A percentile compares a stretch with the other conserved stretches of the same genome.
Evolutionary conservation across 345 rosid genomes (phyloP).

Genomic region (Citrus reticulata): DNA sequence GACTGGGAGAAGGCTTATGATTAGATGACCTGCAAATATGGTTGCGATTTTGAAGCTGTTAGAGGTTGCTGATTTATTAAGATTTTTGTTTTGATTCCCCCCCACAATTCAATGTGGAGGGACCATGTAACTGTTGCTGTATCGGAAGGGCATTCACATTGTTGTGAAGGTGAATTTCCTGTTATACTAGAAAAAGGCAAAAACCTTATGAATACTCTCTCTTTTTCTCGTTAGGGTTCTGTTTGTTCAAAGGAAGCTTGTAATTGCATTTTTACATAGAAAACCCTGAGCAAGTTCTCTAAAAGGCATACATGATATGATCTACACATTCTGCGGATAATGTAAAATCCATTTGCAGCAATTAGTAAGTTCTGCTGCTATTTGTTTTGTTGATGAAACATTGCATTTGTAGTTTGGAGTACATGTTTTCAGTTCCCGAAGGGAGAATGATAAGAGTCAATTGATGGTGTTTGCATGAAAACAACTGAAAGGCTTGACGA

Average conservation of each 20-base stretch:
- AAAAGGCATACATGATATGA: no score
- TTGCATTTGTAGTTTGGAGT: no score
- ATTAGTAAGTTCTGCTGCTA: not conserved
- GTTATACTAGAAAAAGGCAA: not conserved
- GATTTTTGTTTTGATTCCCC: not conserved
- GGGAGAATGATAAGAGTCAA: no score
- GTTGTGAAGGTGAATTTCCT: not conserved
- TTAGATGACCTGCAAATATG: slow-evolving; percentile 12
- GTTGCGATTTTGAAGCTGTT: not conserved
- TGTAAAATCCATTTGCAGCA: not conserved
- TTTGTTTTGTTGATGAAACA: not conserved
- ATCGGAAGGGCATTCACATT: not conserved
- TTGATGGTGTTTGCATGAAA: no score
- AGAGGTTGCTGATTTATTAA: not conserved
- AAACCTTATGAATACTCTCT: no score
- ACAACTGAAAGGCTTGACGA: no score
- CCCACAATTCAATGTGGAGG: not conserved
- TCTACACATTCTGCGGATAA: no score
- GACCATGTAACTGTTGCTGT: not conserved
- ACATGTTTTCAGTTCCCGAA: no score
- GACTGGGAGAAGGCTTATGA: slow-evolving; percentile 92
- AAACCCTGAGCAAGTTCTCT: no score
- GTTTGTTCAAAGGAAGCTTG: no score
- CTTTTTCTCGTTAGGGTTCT: no score
- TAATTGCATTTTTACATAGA: no score